Base-by-base conservation (phyloP, 2,329 filamentous ascomycete genomes). In the Eutypella sp. region DNA sequence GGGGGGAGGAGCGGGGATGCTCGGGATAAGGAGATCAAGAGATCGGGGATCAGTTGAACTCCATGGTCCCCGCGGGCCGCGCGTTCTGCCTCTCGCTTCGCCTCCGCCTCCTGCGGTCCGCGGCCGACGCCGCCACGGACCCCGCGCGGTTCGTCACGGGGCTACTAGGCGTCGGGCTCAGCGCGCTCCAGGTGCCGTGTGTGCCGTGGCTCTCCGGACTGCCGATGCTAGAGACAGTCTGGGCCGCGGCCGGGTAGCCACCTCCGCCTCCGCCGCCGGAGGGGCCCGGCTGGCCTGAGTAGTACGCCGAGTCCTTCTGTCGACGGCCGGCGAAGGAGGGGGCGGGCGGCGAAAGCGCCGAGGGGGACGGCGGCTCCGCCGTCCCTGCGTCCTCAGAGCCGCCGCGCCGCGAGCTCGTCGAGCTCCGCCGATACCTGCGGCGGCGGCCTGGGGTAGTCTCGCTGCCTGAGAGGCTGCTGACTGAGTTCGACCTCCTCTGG, bases 241-340 rank as follows among this genome's bases (percentile, higher is more conserved):
- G 64, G 3, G 64, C 66, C 1, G 67, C 67, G 15, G 65, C 60
- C 2, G 70, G 66, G n/a, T n/a, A n/a, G n/a, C n/a, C n/a, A n/a
- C n/a, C n/a, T n/a, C n/a, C n/a, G n/a, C n/a, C n/a, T 7, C 59
- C 57, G 23, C 53, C 51, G 1, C 68, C 70, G n/a, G 70, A 67
- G 15, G 70, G 69, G 3, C 70, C 67, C 2, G 71, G 65, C 48
- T 67, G 65, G 6, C 76, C 77, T 3, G 78, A 80, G 57, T 81
- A 83, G 55, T 84, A 83, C 8, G 78, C 77, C 38, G 78, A 81
- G 57, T 84, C 81, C 55, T 82, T 84, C 55, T 72, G 70, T 47
- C 69, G 67, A 1, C 71, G 72, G 36, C 70, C 73, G 5, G 78
- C 76, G 56, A 79, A 81, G 5, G 76, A 69, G 9, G 81, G 77